These are phyloP conservation scores for Venturia oleaginea DNA, from an alignment of 2,329 filamentous ascomycete species.

Conservation along the genomic window DNA sequence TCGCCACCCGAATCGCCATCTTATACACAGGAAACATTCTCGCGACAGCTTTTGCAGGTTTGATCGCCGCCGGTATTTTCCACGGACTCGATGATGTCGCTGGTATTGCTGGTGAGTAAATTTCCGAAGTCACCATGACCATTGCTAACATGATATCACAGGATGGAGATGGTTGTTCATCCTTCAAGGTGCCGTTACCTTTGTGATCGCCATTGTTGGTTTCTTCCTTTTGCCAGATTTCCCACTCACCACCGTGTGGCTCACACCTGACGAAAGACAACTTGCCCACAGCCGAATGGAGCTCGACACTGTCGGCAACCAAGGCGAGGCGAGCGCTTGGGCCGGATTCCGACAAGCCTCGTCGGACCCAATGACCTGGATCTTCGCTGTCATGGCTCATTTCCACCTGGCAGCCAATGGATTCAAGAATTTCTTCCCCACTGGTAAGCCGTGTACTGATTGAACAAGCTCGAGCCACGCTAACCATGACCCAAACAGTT, in stretches of 20 bases:
- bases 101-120: slow-evolving; percentile 25
- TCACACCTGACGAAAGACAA: slow-evolving; percentile 8
- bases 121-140: neutral
- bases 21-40: slow-evolving; percentile 40
- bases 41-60: slow-evolving; percentile 50
- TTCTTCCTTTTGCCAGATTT: slow-evolving; percentile 15
- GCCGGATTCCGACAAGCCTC: slow-evolving; percentile 24
- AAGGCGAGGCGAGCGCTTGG: slow-evolving; percentile 22
- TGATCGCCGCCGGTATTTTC: slow-evolving; percentile 39
- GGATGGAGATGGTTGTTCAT: slow-evolving; percentile 37
- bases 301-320: neutral
- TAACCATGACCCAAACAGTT: neutral
- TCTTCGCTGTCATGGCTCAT: slow-evolving; percentile 23
- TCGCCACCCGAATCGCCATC: slow-evolving; percentile 47
- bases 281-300: slow-evolving; percentile 13
- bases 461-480: neutral
- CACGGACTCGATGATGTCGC: slow-evolving; percentile 29
- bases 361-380: slow-evolving; percentile 22
- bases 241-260: slow-evolving; percentile 7
- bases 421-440: slow-evolving; percentile 27
- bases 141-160: neutral
- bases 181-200: slow-evolving; percentile 25
- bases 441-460: neutral
- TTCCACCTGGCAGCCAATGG: slow-evolving; percentile 17
- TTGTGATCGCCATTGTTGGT: slow-evolving; percentile 25